Conservation (phyloP, 768 basidiomycete genomes). For the Dacryopinax primogenitus region DNA sequence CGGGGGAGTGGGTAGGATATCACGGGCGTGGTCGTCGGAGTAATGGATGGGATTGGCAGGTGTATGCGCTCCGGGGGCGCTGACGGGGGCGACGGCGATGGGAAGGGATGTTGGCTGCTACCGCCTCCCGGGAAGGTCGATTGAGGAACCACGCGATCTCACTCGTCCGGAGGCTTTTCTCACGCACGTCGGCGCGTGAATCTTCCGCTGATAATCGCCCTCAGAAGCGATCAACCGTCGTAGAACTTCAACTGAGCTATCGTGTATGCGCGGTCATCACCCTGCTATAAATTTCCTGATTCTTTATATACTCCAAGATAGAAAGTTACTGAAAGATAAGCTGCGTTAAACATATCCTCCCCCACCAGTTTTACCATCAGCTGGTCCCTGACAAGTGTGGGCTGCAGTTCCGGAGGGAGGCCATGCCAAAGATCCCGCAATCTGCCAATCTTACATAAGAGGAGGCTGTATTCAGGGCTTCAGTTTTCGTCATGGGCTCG, state of each 20-base stretch:
- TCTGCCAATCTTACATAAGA: too few species aligned
- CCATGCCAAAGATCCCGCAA: too few species aligned
- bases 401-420: too few species aligned
- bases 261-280: too few species aligned
- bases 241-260: background rate
- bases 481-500: too few species aligned
- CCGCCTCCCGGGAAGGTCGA: background rate
- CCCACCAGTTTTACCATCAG: too few species aligned
- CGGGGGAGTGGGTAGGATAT: background rate
- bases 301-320: too few species aligned
- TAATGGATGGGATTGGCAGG: background rate
- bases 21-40: background rate
- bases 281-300: too few species aligned
- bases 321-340: too few species aligned
- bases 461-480: too few species aligned
- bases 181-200: background rate
- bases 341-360: too few species aligned
- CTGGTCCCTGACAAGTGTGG: too few species aligned
- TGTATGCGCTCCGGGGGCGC: background rate
- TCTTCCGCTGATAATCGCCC: slow-evolving; percentile 1
- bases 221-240: background rate
- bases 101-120: background rate
- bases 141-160: slow-evolving; percentile 8
- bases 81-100: background rate
- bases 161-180: slow-evolving; percentile 3